Percentiles rank a stretch among this genome's conserved stretches.
Conservation (phyloP, 179 eudicot species). For the Spinacia oleracea region DNA sequence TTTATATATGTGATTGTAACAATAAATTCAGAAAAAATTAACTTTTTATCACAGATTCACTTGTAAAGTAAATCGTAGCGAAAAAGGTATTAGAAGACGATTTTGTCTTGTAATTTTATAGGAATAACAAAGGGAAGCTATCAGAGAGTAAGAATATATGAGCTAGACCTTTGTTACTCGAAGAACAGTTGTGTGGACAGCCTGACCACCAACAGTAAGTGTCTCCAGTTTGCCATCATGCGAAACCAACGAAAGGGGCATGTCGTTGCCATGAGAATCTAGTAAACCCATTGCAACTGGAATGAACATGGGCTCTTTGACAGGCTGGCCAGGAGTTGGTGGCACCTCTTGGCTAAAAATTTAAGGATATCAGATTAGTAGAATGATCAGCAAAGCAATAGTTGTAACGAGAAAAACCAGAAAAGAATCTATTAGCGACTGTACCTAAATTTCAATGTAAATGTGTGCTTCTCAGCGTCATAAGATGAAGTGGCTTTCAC, state of each 20-base stretch:
- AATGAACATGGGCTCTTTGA: constrained; percentile 94
- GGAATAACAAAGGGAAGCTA: neutral
- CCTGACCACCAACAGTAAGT: constrained; percentile 43
- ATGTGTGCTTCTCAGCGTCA: constrained; percentile 67
- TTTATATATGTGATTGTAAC: constrained; percentile 4
- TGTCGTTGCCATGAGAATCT: constrained; percentile 80
- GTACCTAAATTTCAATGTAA: constrained; percentile 80
- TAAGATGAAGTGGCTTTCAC: constrained; percentile 76
- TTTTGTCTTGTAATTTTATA: neutral
- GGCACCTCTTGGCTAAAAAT: constrained; percentile 81
- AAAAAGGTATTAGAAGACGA: neutral
- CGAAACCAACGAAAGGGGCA: constrained; percentile 67
- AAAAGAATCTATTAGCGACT: neutral
- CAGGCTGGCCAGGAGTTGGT: constrained; percentile 82
- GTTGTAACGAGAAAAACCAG: neutral
- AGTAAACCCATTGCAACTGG: constrained; percentile 88
- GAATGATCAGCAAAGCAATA: neutral
- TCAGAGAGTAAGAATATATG: neutral
- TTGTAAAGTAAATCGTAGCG: too few species aligned
- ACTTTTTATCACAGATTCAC: neutral
- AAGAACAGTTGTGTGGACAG: constrained; percentile 67
- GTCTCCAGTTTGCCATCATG: constrained; percentile 74
- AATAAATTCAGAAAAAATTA: neutral
- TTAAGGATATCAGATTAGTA: constrained; percentile 10
- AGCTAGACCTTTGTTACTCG: constrained; percentile 77